Percentiles rank a stretch among this genome's conserved stretches.
Evolutionary conservation across 306 rosid species (phyloP).

Genomic region (Oxytropis ochrocephala): DNA sequence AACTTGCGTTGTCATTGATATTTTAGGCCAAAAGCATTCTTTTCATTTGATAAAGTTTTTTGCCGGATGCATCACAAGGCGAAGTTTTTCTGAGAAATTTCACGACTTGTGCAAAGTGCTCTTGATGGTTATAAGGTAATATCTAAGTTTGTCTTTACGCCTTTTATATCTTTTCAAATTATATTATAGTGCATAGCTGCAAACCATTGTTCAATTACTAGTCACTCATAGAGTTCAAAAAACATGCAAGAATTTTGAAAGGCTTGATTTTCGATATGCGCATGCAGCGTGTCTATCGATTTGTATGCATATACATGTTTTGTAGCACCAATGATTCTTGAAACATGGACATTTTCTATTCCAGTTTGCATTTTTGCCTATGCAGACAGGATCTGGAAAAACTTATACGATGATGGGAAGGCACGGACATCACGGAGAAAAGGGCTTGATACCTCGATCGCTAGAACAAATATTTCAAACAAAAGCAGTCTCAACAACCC

Average conservation of each 20-base stretch:
- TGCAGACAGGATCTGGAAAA: constrained; percentile 99
- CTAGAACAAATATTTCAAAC: constrained; percentile 91
- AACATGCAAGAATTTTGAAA: background rate
- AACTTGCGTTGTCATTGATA: constrained; percentile 15
- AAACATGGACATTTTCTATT: constrained; percentile 28
- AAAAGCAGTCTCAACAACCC: constrained; percentile 57
- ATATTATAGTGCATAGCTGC: too few species aligned
- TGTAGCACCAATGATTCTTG: background rate
- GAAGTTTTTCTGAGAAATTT: constrained; percentile 83
- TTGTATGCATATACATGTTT: background rate
- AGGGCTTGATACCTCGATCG: constrained; percentile 90
- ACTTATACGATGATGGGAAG: constrained; percentile 98
- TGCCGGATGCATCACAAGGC: constrained; percentile 68
- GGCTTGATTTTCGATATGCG: background rate
- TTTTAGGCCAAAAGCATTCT: constrained; percentile 78
- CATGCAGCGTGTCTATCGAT: background rate
- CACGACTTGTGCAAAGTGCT: constrained; percentile 99
- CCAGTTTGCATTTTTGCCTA: constrained; percentile 95
- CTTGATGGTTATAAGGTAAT: constrained; percentile 98
- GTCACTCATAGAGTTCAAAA: background rate
- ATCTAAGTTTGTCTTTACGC: background rate
- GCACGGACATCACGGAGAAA: constrained; percentile 67
- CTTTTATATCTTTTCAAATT: too few species aligned
- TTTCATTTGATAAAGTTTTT: constrained; percentile 87
- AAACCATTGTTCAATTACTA: too few species aligned